Evolutionary conservation across 2,329 filamentous ascomycete species (phyloP).

Genomic region (Colletotrichum filicis): DNA sequence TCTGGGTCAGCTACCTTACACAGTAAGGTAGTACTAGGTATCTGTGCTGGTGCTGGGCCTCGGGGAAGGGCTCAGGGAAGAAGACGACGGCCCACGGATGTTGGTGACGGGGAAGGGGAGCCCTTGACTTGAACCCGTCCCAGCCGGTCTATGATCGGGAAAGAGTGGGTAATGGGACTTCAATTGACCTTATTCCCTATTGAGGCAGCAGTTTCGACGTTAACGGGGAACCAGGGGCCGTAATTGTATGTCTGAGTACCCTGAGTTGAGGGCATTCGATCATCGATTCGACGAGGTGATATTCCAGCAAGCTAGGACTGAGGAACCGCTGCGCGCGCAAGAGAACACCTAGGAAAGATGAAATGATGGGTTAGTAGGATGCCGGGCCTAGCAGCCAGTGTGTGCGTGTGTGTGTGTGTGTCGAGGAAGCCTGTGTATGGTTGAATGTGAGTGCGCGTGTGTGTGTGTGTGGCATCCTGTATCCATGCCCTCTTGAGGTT

Average conservation of each 20-base stretch:
- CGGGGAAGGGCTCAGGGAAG: not conserved
- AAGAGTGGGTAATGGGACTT: slow-evolving; percentile 9
- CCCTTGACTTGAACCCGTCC: not conserved
- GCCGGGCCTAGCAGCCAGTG: not conserved
- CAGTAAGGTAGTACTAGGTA: too few relatives aligned
- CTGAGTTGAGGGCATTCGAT: not conserved
- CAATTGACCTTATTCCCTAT: slow-evolving; percentile 21
- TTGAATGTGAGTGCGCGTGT: not conserved
- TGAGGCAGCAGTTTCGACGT: slow-evolving; percentile 22
- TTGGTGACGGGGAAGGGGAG: not conserved
- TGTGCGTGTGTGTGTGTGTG: not conserved
- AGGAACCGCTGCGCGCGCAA: not conserved
- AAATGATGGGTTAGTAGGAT: not conserved
- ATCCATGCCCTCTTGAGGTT: not conserved
- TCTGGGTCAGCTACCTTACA: not conserved
- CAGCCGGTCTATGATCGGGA: slow-evolving; percentile 17
- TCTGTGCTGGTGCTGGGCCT: not conserved
- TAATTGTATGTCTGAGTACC: not conserved
- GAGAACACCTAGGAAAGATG: not conserved
- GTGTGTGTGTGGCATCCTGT: not conserved
- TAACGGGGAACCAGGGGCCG: not conserved
- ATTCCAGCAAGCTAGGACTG: not conserved
- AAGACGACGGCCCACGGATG: not conserved
- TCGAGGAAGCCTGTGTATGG: not conserved
- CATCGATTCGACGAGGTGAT: not conserved